Base-by-base conservation (phyloP, 2,329 filamentous ascomycete species). In the Macrophomina tecta region DNA sequence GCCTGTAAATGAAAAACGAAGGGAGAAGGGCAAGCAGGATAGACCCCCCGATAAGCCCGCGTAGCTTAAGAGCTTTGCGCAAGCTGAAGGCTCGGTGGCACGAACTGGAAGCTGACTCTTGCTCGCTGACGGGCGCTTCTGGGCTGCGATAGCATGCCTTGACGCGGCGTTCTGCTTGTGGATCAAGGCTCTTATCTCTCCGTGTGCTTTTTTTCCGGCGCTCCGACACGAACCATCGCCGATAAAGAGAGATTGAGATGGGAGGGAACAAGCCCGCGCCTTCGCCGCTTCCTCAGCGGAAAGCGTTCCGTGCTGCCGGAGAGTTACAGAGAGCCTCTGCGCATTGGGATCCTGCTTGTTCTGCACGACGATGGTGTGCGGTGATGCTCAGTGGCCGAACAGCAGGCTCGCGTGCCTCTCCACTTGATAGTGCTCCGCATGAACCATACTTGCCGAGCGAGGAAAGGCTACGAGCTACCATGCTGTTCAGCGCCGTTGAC, bases 101-200 rank as follows among this genome's bases (percentile, higher is more conserved):
- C 36, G 36, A 30, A 3, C 14, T 7, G n/a, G 34, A 36, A 36
- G 30, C 32, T n/a, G 30, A 9, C 8, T 28, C 18, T 23, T n/a
- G 23, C 48, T 49, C 18, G 7, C 23, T 30, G 3, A 32, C 42
- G 42, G 42, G 42, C 42, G 32, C 34, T 18, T 4, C 23, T 23
- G 40, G 55, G 56, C 18, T 51, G 48, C 56, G 28, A 28, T 8
- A 23, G 2, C n/a, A 60, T 18, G 16, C 40, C 34, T 46, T 23
- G 23, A 32, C 55, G 14, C 40, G 55, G 55, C 55, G 28, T 5
- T 60, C 28, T 23, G 40, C 12, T 60, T 61, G 56, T 61, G 56
- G 42, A 61, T 40, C 56, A 34, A 34, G 14, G 42, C 30, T 48
- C 56, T 61, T 61, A 61, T 61, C 56, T 61, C 36, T 56, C n/a